Conservation (phyloP, 73 alveolate species). For the Halteria grandinella region DNA sequence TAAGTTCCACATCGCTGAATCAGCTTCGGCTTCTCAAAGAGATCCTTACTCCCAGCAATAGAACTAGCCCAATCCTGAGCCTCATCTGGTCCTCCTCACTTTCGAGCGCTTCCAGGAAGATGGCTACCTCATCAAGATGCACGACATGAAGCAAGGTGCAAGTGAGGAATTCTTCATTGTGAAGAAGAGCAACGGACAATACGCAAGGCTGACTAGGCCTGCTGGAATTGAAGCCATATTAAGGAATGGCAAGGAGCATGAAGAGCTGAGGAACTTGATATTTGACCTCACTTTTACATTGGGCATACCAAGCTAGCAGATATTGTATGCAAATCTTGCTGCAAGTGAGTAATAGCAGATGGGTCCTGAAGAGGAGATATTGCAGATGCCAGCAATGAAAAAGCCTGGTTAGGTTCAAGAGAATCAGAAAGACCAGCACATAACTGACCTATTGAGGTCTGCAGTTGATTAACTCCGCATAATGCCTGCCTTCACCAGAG, state of each 20-base stretch:
- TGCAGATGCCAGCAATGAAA: too few relatives aligned
- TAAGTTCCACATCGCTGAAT: too few relatives aligned
- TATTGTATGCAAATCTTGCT: conserved; percentile 11
- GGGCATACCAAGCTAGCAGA: conserved; percentile 8
- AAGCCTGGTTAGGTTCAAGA: too few relatives aligned
- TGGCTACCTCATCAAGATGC: conserved; percentile 37
- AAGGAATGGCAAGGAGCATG: too few relatives aligned
- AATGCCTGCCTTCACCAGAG: too few relatives aligned
- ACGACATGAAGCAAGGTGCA: conserved; percentile 18
- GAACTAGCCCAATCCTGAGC: background rate
- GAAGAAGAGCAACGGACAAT: conserved; percentile 20
- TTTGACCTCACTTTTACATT: conserved; percentile 22
- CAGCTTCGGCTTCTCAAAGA: too few relatives aligned
- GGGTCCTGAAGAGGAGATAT: too few relatives aligned
- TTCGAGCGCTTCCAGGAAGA: conserved; percentile 6
- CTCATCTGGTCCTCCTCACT: background rate
- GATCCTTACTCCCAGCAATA: too few relatives aligned
- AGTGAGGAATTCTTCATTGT: conserved; percentile 38
- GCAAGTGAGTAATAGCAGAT: conserved; percentile 1
- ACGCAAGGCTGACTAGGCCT: background rate
- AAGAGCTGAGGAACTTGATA: conserved; percentile 12
- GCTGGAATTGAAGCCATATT: conserved; percentile 1
- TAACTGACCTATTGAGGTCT: too few relatives aligned
- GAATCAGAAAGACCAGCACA: too few relatives aligned
- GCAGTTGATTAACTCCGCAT: too few relatives aligned